Evolutionary conservation across 805 yeast genomes (phyloP), one percentile per base, ranked within the genome.

Genomic region (Kodamaea nitidulidarum): DNA sequence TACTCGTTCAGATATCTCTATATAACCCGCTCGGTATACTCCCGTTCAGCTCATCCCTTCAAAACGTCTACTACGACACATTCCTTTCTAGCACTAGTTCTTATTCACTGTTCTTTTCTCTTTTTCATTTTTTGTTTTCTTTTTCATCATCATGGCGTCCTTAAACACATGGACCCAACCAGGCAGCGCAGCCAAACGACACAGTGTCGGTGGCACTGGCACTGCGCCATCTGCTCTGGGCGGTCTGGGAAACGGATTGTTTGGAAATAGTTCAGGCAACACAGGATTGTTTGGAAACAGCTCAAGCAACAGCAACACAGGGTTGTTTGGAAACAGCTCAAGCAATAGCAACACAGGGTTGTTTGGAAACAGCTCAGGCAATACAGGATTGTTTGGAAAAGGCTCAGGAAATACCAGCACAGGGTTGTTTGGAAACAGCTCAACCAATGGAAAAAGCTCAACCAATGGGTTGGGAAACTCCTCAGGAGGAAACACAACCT

Each of bases 241-340:
- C n/a, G n/a, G n/a, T n/a, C n/a, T n/a, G n/a, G n/a, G n/a, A n/a
- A n/a, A n/a, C n/a, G 28, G 28, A 25, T 25, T 25, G 28, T 25
- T 25, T 25, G 28, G 28, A 25, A 25, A 25, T 14, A 30, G 14
- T 30, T 16, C 33, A 15, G n/a, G n/a, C n/a, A 20, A 20, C 22
- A 20, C 22, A 20, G 48, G 59, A 2, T 44, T 60, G 16, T 55
- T 58, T 45, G 65, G n/a, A n/a, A n/a, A n/a, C n/a, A n/a, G n/a
- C n/a, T n/a, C 50, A 4, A 41, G 20, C 27, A 25, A 7, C 14
- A 21, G 37, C 20, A 20, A 54, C 24, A 48, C 52, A 8, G 55
- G 59, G 2, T 44, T 60, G 16, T 55, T 58, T 45, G 65, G n/a
- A n/a, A n/a, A n/a, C n/a, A n/a, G n/a, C n/a, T n/a, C n/a, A n/a